These are phyloP conservation scores for Pythium chondricola DNA, from an alignment of 352 stramenopile genomes.

Conservation along the genomic window DNA sequence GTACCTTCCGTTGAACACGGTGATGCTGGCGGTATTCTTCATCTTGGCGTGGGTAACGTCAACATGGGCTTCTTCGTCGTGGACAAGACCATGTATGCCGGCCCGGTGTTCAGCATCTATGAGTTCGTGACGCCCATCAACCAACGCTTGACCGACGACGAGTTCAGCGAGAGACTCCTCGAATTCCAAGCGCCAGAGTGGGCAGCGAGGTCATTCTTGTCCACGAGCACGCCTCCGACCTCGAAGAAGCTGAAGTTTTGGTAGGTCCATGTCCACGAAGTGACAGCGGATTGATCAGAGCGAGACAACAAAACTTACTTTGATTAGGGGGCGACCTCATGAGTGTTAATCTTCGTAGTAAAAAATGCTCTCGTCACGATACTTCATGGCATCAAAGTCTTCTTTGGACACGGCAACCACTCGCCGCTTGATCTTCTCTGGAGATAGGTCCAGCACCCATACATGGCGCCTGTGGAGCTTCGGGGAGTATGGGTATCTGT, in stretches of 20 bases:
- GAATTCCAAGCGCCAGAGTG: slow-evolving; percentile 10
- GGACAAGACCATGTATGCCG: slow-evolving; percentile 24
- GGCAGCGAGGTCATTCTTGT: slow-evolving; percentile 17
- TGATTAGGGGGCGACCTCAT: too few relatives aligned
- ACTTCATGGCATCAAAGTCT: slow-evolving; percentile 51
- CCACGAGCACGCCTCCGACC: neutral
- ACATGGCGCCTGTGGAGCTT: slow-evolving; percentile 34
- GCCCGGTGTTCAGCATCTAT: slow-evolving; percentile 31
- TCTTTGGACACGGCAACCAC: slow-evolving; percentile 63
- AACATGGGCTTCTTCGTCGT: slow-evolving; percentile 26
- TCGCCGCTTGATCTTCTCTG: slow-evolving; percentile 56
- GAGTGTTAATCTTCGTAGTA: slow-evolving; percentile 43
- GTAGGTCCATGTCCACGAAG: too few relatives aligned
- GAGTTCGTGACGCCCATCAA: slow-evolving; percentile 29
- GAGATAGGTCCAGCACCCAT: slow-evolving; percentile 40
- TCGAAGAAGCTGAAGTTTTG: neutral
- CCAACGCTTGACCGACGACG: slow-evolving; percentile 21
- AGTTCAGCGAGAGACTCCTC: slow-evolving; percentile 15
- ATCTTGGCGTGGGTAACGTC: slow-evolving; percentile 23
- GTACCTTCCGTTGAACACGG: slow-evolving; percentile 21
- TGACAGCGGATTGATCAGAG: too few relatives aligned
- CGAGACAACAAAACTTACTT: too few relatives aligned
- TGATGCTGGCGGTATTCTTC: slow-evolving; percentile 25
- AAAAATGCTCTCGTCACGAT: slow-evolving; percentile 75
- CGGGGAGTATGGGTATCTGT: slow-evolving; percentile 49